These are phyloP conservation scores for Claviceps maximensis DNA, from an alignment of 2,329 filamentous ascomycete genomes.

Conservation along the genomic window DNA sequence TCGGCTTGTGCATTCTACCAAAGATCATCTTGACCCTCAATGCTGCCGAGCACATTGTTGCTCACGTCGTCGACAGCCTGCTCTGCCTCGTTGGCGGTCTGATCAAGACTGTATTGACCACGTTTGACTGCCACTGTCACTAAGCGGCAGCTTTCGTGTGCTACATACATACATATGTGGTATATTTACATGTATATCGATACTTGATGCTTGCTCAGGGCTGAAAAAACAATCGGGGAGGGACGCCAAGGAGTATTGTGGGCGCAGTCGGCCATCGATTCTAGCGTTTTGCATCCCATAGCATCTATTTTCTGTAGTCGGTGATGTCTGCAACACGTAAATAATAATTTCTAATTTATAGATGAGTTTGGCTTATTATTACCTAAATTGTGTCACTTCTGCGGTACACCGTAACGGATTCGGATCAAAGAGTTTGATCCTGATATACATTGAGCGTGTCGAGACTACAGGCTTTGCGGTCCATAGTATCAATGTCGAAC, in stretches of 20 bases:
- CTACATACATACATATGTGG: no score
- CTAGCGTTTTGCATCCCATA: conserved; percentile 2
- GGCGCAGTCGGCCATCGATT: background rate
- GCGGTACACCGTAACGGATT: background rate
- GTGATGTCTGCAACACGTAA: conserved; percentile 7
- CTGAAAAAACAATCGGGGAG: no score
- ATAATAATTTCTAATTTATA: conserved; percentile 1
- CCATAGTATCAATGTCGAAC: background rate
- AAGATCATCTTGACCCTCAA: conserved; percentile 17
- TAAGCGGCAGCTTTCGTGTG: conserved; percentile 4
- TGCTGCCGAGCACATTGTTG: conserved; percentile 14
- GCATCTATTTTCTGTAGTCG: background rate
- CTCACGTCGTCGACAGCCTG: conserved; percentile 16
- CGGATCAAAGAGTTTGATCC: background rate
- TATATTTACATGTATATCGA: no score
- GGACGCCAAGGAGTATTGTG: background rate
- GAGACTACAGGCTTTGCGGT: background rate
- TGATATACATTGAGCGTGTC: background rate
- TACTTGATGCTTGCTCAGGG: no score
- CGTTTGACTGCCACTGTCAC: conserved; percentile 22
- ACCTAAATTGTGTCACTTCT: background rate
- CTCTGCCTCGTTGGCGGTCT: conserved; percentile 22
- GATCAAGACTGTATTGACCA: conserved; percentile 15
- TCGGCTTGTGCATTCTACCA: conserved; percentile 20
- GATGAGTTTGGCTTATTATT: background rate